These are phyloP conservation scores for Rhizopogon roseolus DNA, from an alignment of 768 basidiomycete species.

Conservation along the genomic window DNA sequence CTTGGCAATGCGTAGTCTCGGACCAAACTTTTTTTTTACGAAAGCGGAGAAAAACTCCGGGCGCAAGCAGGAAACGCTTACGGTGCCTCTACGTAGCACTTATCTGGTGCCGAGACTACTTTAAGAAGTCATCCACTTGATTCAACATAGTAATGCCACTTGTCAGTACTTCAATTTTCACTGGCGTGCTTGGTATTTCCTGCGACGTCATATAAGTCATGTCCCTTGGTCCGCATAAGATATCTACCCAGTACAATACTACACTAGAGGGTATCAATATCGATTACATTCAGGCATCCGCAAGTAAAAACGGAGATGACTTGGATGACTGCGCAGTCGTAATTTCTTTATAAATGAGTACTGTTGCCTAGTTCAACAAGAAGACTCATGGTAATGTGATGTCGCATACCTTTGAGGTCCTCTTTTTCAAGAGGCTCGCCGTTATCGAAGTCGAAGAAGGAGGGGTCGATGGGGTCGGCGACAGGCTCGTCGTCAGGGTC, in stretches of 20 bases:
- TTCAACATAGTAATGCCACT: too few relatives aligned
- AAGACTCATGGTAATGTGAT: neutral
- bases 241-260: neutral
- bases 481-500: slow-evolving; percentile 87
- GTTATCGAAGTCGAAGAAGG: slow-evolving; percentile 82
- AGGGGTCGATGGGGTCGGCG: slow-evolving; percentile 68
- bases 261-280: neutral
- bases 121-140: too few relatives aligned
- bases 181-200: too few relatives aligned
- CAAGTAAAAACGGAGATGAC: neutral
- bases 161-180: too few relatives aligned
- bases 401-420: slow-evolving; percentile 54
- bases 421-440: slow-evolving; percentile 62
- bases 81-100: too few relatives aligned
- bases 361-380: slow-evolving; percentile 1
- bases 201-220: neutral
- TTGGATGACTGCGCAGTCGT: slow-evolving; percentile 13
- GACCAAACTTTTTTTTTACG: too few relatives aligned
- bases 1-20: too few relatives aligned
- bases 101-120: too few relatives aligned
- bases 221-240: neutral
- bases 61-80: too few relatives aligned
- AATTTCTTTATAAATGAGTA: slow-evolving; percentile 50
- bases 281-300: neutral
- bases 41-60: too few relatives aligned